Evolutionary conservation across 106 monocot species (phyloP).

Genomic region (Dioscorea zingiberensis): DNA sequence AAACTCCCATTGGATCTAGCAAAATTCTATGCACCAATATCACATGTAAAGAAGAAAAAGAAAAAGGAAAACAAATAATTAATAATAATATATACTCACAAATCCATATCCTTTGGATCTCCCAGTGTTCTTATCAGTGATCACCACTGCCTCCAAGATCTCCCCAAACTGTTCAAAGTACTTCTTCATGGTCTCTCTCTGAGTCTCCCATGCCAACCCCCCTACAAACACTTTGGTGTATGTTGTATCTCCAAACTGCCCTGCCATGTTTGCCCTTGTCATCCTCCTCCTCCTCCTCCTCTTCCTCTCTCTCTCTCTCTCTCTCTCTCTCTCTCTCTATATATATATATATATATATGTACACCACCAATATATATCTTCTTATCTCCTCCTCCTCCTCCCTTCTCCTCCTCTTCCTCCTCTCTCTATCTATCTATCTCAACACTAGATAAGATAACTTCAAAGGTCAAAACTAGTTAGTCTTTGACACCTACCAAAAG

Average conservation of each 20-base stretch:
- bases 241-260: constrained; percentile 77
- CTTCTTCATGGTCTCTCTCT: constrained; percentile 84
- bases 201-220: constrained; percentile 91
- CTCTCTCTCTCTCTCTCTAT: neutral
- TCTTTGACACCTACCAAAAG: too few relatives aligned
- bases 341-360: too few relatives aligned
- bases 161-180: constrained; percentile 98
- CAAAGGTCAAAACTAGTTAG: too few relatives aligned
- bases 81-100: constrained; percentile 27
- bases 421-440: neutral
- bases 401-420: too few relatives aligned
- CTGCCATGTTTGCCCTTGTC: constrained; percentile 36
- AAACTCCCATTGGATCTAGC: neutral
- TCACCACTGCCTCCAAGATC: constrained; percentile 92
- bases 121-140: constrained; percentile 89
- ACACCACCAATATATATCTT: too few relatives aligned
- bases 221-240: constrained; percentile 96
- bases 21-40: too few relatives aligned
- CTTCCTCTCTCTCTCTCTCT: neutral
- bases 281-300: constrained; percentile 22
- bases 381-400: too few relatives aligned
- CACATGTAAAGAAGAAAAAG: neutral
- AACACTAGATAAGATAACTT: too few relatives aligned
- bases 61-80: neutral
- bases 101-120: constrained; percentile 98